A percentile compares a stretch with the other conserved stretches of the same genome.
phyloP scores from a whole-genome alignment of 2,329 filamentous ascomycete species.

The Fusarium secorum region DNA sequence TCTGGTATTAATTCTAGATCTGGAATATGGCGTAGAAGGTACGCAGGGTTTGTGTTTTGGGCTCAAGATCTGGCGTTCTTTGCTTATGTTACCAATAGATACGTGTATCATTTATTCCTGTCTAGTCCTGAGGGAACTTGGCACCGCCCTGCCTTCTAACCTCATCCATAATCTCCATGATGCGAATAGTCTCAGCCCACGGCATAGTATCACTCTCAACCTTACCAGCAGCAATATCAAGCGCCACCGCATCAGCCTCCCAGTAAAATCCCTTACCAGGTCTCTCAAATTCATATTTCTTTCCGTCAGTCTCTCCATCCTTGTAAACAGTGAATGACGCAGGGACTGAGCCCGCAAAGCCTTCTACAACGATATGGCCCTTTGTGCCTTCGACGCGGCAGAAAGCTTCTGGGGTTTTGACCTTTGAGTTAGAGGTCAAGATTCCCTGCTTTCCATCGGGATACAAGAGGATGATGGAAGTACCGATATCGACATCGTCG shows the following conservation, averaged over 20 bases:
- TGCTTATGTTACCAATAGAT: fast-evolving
- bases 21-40: no score
- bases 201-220: constrained; percentile 53
- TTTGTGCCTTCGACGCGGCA: constrained; percentile 52
- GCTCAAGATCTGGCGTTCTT: no score
- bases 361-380: constrained; percentile 50
- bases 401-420: constrained; percentile 40
- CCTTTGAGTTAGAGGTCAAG: constrained; percentile 49
- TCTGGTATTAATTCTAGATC: background rate
- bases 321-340: constrained; percentile 48
- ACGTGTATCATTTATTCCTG: fast-evolving
- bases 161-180: constrained; percentile 58
- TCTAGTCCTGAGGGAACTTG: constrained; percentile 42
- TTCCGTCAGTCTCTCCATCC: constrained; percentile 35
- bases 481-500: constrained; percentile 47
- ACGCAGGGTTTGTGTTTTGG: no score
- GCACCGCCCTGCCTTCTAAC: constrained; percentile 48
- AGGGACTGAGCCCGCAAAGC: constrained; percentile 45
- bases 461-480: constrained; percentile 52
- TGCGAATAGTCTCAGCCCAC: constrained; percentile 54
- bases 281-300: constrained; percentile 49
- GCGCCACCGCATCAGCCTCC: constrained; percentile 55
- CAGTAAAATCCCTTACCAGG: constrained; percentile 52
- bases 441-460: constrained; percentile 51
- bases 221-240: constrained; percentile 50